phyloP scores from a whole-genome alignment of 257 asterid genomes.

The Catharanthus roseus region DNA sequence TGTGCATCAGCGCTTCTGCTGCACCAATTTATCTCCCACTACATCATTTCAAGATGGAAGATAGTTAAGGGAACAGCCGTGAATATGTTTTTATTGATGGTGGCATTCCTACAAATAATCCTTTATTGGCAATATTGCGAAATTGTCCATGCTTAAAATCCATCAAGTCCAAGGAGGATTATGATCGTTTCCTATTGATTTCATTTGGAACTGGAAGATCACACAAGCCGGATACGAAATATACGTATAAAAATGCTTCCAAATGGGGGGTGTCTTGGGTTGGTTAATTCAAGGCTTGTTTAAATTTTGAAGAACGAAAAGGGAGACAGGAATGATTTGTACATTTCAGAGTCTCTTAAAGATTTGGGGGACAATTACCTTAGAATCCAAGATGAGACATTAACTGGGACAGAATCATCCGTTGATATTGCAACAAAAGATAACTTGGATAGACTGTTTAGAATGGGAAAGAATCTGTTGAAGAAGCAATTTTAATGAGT shows the following conservation, averaged over 20 bases:
- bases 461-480: slow-evolving; percentile 27
- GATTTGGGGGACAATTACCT: slow-evolving; percentile 32
- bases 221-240: slow-evolving; percentile 22
- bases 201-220: slow-evolving; percentile 41
- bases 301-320: slow-evolving; percentile 30
- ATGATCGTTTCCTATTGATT: slow-evolving; percentile 32
- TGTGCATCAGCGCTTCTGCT: too few relatives aligned
- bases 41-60: too few relatives aligned
- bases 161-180: slow-evolving; percentile 27
- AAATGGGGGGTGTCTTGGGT: slow-evolving; percentile 42
- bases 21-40: too few relatives aligned
- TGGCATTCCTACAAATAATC: too few relatives aligned
- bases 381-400: slow-evolving; percentile 41
- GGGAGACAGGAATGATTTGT: slow-evolving; percentile 36
- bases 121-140: not conserved
- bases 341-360: slow-evolving; percentile 25
- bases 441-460: slow-evolving; percentile 30
- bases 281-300: slow-evolving; percentile 29
- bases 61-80: too few relatives aligned
- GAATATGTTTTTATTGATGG: too few relatives aligned
- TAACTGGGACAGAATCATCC: slow-evolving; percentile 30
- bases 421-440: slow-evolving; percentile 35
- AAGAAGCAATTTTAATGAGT: slow-evolving; percentile 38
- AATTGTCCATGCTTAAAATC: slow-evolving; percentile 26
- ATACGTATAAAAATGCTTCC: slow-evolving; percentile 24